Evolutionary conservation across 2,329 filamentous ascomycete genomes (phyloP).

Genomic region (Emergomyces africanus): DNA sequence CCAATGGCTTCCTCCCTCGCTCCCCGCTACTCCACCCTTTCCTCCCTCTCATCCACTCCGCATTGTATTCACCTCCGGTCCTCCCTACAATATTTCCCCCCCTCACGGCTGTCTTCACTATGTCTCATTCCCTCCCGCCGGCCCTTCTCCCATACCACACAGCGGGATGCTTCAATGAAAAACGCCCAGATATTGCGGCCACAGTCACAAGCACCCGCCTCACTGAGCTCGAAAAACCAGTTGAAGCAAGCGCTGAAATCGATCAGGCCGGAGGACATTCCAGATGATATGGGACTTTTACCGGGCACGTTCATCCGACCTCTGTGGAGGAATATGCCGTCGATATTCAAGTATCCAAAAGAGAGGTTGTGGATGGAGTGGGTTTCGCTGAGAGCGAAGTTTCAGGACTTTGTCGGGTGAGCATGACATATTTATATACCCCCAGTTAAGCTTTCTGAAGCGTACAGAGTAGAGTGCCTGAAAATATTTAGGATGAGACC

Average conservation of each 20-base stretch:
- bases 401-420: conserved; percentile 25
- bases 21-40: conserved; percentile 12
- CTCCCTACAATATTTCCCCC: not conserved
- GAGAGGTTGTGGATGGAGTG: conserved; percentile 28
- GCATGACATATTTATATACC: conserved; percentile 9
- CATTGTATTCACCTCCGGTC: conserved; percentile 7
- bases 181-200: conserved; percentile 14
- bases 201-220: conserved; percentile 20
- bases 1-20: conserved; percentile 2
- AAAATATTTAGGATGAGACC: conserved; percentile 1
- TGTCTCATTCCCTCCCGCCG: conserved; percentile 16
- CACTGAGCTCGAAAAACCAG: conserved; percentile 28
- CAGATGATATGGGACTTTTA: conserved; percentile 35
- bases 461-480: no score
- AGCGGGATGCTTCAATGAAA: not conserved
- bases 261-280: conserved; percentile 20
- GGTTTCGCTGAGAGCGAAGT: conserved; percentile 23
- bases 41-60: conserved; percentile 7
- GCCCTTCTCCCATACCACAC: conserved; percentile 22
- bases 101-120: conserved; percentile 8
- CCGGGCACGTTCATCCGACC: conserved; percentile 31
- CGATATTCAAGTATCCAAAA: conserved; percentile 25
- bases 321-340: conserved; percentile 28
- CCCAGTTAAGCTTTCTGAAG: not conserved
- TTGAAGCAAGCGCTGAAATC: conserved; percentile 16